Evolutionary conservation across 176 grass and related monocot genomes (phyloP).

Genomic region (Urochloa ruziziensis): DNA sequence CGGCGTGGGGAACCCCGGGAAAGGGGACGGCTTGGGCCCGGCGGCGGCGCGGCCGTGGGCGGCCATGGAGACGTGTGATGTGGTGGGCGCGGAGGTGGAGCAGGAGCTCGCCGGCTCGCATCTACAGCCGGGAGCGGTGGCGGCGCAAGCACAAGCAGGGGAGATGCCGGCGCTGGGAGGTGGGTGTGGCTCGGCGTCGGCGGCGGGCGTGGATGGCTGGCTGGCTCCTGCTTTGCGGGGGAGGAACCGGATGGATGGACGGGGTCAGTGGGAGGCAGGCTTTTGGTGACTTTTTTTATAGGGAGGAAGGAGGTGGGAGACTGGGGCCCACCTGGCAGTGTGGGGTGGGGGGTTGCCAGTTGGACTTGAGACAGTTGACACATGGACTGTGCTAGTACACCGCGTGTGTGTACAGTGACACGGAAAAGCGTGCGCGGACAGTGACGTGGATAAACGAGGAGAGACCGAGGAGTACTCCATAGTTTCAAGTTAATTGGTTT

Average conservation of each 20-base stretch:
- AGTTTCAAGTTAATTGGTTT: no score
- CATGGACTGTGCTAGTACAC: neutral
- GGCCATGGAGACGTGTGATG: no score
- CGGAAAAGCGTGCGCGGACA: neutral
- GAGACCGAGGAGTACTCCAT: neutral
- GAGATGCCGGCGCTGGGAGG: neutral
- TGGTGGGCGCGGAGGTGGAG: neutral
- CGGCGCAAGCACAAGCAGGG: neutral
- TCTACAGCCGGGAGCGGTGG: neutral
- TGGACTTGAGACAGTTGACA: neutral
- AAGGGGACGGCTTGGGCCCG: neutral
- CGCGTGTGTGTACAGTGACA: neutral
- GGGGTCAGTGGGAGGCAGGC: neutral
- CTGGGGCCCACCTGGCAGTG: neutral
- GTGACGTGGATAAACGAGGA: neutral
- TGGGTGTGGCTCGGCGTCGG: neutral
- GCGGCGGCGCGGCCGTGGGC: neutral
- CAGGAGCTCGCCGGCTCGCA: conserved; percentile 18
- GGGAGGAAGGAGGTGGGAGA: neutral
- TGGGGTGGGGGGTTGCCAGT: neutral
- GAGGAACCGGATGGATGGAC: neutral
- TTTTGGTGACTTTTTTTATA: neutral
- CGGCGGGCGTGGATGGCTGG: no score
- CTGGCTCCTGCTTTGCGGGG: neutral
- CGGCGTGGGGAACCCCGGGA: neutral